Evolutionary conservation across 2,329 filamentous ascomycete species (phyloP), one percentile per base, ranked within the genome.

Genomic region (Penicillium sumatraense): DNA sequence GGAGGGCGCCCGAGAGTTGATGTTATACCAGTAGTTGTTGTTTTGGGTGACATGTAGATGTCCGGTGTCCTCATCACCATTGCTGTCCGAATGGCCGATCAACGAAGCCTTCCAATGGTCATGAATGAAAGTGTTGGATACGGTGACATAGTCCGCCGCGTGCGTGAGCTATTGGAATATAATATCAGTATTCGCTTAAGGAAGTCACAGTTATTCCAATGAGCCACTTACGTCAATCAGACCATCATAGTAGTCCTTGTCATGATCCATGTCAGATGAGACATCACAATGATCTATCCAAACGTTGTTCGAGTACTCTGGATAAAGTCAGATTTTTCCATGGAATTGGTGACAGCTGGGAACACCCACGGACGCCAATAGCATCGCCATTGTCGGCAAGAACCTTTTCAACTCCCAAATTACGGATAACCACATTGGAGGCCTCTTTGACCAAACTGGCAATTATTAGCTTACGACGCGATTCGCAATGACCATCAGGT

Each of bases 241-340:
- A 27, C 87, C 87, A 53, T 89, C 87, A 67, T 87, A 89, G 76
- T 83, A 87, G 76, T 90, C 86, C 76, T 89, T 89, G 77, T 80
- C 84, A 68, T 83, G 77, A 63, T 80, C 75, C 29, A 69, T 67
- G 73, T 88, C 81, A 21, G 83, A 85, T 4, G 81, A 85, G 20
- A 89, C 78, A 60, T 89, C 86, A 68, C 80, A 79, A 75, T 89
- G 87, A 74, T 89, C 87, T 47, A 89, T 75, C 87, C 86, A 89
- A 65, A 86, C 78, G 60, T 87, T 86, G 61, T 49, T 68, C 10
- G 67, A 64, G 48, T 67, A 59, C 45, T 71, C 68, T 71, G 24
- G 10, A 9, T 2, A 3, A 7, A 0, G 24, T 60, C 11, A 58
- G 46, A n/a, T n/a, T n/a, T n/a, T n/a, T n/a, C n/a, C n/a, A 2